These are phyloP conservation scores for Phaeomoniella chlamydospora DNA, from an alignment of 2,329 filamentous ascomycete species.

Conservation along the genomic window DNA sequence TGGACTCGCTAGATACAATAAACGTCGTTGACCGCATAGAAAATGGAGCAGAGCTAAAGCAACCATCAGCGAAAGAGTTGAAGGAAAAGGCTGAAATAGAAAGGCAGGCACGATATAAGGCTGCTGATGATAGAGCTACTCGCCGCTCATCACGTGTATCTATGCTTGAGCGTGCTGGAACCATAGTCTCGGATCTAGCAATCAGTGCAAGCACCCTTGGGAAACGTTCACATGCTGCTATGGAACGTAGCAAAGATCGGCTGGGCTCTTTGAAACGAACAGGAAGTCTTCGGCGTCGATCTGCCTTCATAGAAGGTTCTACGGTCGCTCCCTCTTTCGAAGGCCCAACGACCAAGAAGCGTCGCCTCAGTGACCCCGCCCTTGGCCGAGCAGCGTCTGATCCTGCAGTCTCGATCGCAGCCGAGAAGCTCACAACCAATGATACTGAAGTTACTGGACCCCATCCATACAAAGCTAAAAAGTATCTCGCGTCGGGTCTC, in stretches of 20 bases:
- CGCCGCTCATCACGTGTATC: constrained; percentile 29
- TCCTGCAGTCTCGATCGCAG: constrained; percentile 1
- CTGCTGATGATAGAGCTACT: constrained; percentile 13
- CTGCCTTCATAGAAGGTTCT: not conserved
- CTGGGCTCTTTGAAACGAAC: constrained; percentile 40
- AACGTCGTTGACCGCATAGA: not conserved
- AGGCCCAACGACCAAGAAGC: constrained; percentile 22
- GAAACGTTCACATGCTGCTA: constrained; percentile 44
- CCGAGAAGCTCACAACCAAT: constrained; percentile 3
- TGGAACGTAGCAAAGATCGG: constrained; percentile 32
- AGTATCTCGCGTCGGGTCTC: constrained; percentile 68
- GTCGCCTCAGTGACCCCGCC: constrained; percentile 19
- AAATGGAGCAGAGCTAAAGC: constrained; percentile 7
- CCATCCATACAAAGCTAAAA: constrained; percentile 40
- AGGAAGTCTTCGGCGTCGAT: constrained; percentile 43
- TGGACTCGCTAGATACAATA: not conserved
- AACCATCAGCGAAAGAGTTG: constrained; percentile 5
- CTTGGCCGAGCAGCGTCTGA: not conserved
- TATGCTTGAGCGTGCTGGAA: constrained; percentile 26
- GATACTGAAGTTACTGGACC: not conserved
- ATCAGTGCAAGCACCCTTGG: constrained; percentile 32
- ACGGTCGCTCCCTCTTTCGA: constrained; percentile 9
- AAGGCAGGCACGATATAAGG: constrained; percentile 11
- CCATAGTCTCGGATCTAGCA: constrained; percentile 30
- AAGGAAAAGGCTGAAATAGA: constrained; percentile 10